Evolutionary conservation across 371 early-diverging fungal genomes (phyloP).

Genomic region (Mortierella sp.): DNA sequence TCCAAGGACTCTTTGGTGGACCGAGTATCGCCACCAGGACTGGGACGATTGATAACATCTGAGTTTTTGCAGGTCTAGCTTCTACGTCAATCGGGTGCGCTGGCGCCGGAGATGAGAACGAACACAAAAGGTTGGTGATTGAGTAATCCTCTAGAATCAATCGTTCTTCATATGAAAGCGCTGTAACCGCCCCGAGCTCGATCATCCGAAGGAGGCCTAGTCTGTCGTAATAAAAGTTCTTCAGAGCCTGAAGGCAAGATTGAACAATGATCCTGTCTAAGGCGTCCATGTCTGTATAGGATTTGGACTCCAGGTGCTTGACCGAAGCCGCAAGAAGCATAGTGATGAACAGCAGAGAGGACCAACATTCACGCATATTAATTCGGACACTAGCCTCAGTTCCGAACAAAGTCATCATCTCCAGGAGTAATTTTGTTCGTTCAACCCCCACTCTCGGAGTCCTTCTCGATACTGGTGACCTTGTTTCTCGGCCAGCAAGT

Average conservation of each 20-base stretch:
- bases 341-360: constrained; percentile 22
- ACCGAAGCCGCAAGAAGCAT: constrained; percentile 21
- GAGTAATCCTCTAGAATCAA: no score
- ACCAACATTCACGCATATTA: constrained; percentile 47
- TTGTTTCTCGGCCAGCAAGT: not conserved
- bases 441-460: not conserved
- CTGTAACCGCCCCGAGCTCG: constrained; percentile 2
- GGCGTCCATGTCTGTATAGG: constrained; percentile 7
- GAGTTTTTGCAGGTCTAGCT: no score
- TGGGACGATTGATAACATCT: constrained; percentile 25
- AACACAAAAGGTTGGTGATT: no score
- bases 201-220: constrained; percentile 20
- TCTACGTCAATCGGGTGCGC: not conserved
- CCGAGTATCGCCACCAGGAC: constrained; percentile 18
- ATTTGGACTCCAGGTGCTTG: constrained; percentile 8
- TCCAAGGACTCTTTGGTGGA: constrained; percentile 27
- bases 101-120: not conserved
- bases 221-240: constrained; percentile 35
- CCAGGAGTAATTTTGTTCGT: constrained; percentile 19
- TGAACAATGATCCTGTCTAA: constrained; percentile 10
- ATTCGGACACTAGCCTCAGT: constrained; percentile 41
- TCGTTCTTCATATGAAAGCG: no score
- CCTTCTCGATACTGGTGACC: not conserved
- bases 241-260: constrained; percentile 19
- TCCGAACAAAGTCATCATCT: constrained; percentile 29